Evolutionary conservation across 495 filamentous ascomycete genomes (phyloP).

Genomic region (Podospora anserina): DNA sequence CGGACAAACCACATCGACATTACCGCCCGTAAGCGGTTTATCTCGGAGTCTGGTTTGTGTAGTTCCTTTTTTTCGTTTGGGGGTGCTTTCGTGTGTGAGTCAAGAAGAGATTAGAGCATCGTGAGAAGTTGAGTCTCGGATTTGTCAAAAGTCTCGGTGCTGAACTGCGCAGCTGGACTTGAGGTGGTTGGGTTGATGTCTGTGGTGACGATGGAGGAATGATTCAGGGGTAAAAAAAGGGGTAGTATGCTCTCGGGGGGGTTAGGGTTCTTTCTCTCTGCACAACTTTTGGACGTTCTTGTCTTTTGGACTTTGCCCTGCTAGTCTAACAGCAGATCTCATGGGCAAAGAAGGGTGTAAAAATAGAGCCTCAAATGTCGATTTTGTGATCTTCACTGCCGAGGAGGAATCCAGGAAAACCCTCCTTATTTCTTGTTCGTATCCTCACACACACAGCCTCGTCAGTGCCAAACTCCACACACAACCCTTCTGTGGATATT

Average conservation of each 20-base stretch:
- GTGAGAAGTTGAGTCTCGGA: too few species aligned
- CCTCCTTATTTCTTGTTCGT: background rate
- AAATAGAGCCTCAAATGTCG: background rate
- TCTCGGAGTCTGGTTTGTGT: too few species aligned
- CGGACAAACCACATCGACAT: too few species aligned
- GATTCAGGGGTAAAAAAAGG: slow-evolving; percentile 6
- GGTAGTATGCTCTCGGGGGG: slow-evolving; percentile 61
- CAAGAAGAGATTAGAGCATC: background rate
- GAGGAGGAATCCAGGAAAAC: background rate
- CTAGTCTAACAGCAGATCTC: background rate
- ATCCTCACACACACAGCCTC: background rate
- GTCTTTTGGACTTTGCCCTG: background rate
- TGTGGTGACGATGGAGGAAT: background rate
- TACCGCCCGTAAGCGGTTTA: too few species aligned
- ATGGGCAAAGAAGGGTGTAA: background rate
- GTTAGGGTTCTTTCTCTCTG: slow-evolving; percentile 77
- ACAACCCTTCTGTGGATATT: background rate
- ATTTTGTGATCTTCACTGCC: too few species aligned
- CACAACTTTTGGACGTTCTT: background rate
- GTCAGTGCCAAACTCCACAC: background rate
- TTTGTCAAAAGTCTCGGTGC: too few species aligned
- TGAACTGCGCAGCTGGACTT: background rate
- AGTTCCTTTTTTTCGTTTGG: too few species aligned
- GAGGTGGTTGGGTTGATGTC: slow-evolving; percentile 56
- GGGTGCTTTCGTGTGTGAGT: background rate